Base-by-base conservation (phyloP, 164 flowering plant genomes). In the Magnolia changhungtana region DNA sequence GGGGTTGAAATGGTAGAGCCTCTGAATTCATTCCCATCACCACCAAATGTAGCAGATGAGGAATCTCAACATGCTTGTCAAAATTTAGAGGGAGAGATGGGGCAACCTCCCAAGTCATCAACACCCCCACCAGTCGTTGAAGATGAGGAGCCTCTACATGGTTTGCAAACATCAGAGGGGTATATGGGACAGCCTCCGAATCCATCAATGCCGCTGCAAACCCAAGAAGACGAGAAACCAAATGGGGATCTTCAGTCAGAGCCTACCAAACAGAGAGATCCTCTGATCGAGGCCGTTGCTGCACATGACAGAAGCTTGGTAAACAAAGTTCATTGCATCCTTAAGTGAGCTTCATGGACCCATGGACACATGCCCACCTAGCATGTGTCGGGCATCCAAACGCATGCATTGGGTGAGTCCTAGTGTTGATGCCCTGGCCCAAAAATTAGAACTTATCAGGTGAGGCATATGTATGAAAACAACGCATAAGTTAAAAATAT, bases 251-350 rank as follows among this genome's bases (percentile, higher is more conserved):
- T 78, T 16, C 23, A 72, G 14, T 19, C 5, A 19, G 72, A 52
- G 18, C 61, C 3, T 4, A 23, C 21, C 50, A 31, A 68, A 31
- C 71, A 91, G 37, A 86, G 89, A 67, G 90, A 84, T 81, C 98
- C 97, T 81, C 91, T 96, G 68, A 86, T 94, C 70, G 97, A 92
- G 77, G 96, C 92, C 72, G 90, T 92, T 77, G 94, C 86, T 77
- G 90, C 97, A 75, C 95, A 85, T 80, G 97, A 91, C 82, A 91
- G 87, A 88, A 89, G 90, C 91, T 91, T 78, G 88, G 99, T 96
- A 84, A 76, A 6, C 31, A 59, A 74, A 18, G 6, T 73, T 24
- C 18, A 7, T 55, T 69, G 49, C 19, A 45, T 29, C 61, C 18
- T 55, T 55, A 55, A 55, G 14, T 55, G 61, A 55, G 61, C 3